Percentiles rank a stretch among this genome's conserved stretches.
phyloP scores from a whole-genome alignment of 305 asterid genomes.

The Solanum hybrid region DNA sequence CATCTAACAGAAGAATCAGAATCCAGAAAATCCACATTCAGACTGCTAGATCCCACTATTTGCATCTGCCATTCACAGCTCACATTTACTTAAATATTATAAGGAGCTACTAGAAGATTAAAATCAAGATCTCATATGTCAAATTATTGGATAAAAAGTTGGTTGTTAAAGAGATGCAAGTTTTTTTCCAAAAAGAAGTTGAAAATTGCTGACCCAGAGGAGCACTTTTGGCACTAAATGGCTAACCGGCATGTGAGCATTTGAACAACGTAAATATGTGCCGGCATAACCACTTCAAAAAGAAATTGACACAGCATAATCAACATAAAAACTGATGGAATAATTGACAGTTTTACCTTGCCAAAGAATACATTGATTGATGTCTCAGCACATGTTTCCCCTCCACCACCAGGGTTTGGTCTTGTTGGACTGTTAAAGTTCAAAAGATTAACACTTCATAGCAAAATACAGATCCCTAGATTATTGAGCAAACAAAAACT shows the following conservation, averaged over 20 bases:
- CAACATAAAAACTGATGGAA: not conserved
- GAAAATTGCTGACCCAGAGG: not conserved
- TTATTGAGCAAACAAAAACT: not conserved
- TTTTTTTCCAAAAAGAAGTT: not conserved
- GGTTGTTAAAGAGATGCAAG: not conserved
- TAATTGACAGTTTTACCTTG: constrained; percentile 39
- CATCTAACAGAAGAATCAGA: not conserved
- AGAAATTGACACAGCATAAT: not conserved
- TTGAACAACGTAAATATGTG: not conserved
- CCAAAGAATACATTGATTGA: constrained; percentile 74
- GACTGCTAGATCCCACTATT: not conserved
- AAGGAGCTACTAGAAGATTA: not conserved
- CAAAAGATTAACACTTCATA: constrained; percentile 9
- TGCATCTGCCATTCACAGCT: not conserved
- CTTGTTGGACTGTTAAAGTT: constrained; percentile 80
- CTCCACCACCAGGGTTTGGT: constrained; percentile 92
- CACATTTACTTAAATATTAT: not conserved
- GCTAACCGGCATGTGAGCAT: not conserved
- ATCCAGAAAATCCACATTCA: not conserved
- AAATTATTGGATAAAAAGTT: not conserved
- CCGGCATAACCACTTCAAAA: not conserved
- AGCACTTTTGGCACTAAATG: not conserved
- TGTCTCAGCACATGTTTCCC: constrained; percentile 98
- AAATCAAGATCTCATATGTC: not conserved
- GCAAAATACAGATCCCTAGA: constrained; percentile 6